Base-by-base conservation (phyloP, 139 green algal species). In the Volvox reticuliferus region DNA sequence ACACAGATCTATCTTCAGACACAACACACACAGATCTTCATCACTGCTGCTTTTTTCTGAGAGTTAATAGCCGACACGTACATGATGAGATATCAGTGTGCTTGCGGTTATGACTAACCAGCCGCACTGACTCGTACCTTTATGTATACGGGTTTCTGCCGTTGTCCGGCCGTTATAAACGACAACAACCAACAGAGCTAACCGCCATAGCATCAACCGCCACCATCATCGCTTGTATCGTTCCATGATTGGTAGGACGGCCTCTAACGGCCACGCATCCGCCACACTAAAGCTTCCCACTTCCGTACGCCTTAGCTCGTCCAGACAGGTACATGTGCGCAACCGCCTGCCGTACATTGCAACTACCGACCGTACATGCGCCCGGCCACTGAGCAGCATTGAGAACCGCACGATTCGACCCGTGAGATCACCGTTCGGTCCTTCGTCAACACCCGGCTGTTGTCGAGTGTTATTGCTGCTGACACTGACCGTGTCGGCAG, bases 231-330 rank as follows among this genome's bases (percentile, higher is more conserved):
- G 65, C 82, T 37, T 79, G 63, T 83, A 82, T 12, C 86, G 73
- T 36, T 90, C 65, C 24, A 93, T 62, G 62, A 93, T 71, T 13
- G 93, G 93, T 84, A 96, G 65, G 75, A 96, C 62, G 82, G 93
- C 92, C 18, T 96, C 93, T 81, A 95, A 65, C 21, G 88, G 37
- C 94, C 94, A 96, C 20, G 94, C 94, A 37, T 93, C 91, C 1
- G 80, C 93, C 32, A 95, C 92, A 0, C 28, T 63, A 33, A 95
- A 95, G 0, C 69, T 80, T 1, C 92, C 93, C 16, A 96, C 62
- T 0, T 50, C 32, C 80, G 94, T 92, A 14, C 94, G 89, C 44
- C 94, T 33, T 35, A 95, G 62, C 13, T 61, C 65, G 6, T 63
- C 24, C 76, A 96, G n/a, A 62, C 93, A 89, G 0, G 93, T 90